Evolutionary conservation across 495 filamentous ascomycete species (phyloP).

Genomic region (Penicillium goetzii): DNA sequence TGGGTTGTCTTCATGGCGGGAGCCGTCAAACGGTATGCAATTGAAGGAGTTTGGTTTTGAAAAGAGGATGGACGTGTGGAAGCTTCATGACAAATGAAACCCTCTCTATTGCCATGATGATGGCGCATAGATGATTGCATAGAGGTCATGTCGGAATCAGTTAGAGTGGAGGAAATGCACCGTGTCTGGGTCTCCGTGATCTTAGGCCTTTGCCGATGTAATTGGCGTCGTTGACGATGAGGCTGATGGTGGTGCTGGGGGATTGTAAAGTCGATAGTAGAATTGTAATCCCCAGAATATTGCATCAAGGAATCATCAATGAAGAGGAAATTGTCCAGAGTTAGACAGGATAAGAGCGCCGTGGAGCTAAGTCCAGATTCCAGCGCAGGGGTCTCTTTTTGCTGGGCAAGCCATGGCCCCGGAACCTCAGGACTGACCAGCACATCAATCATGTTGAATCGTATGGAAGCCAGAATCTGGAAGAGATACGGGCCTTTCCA

Average conservation of each 20-base stretch:
- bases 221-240: background rate
- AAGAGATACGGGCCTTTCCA: background rate
- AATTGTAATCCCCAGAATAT: background rate
- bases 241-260: background rate
- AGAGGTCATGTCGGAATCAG: background rate
- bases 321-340: background rate
- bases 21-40: background rate
- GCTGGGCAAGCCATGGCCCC: constrained; percentile 16
- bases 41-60: background rate
- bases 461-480: background rate
- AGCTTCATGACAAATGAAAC: background rate
- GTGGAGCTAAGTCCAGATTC: background rate
- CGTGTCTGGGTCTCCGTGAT: background rate
- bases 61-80: background rate
- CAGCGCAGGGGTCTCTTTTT: constrained; percentile 13
- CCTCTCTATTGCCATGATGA: background rate
- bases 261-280: background rate
- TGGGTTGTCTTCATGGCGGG: background rate
- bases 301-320: background rate
- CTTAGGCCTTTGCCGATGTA: background rate
- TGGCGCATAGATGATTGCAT: background rate
- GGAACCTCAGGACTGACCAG: constrained; percentile 16
- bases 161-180: background rate
- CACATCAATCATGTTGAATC: constrained; percentile 24
- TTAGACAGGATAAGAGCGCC: background rate